Percentiles rank a stretch among this genome's conserved stretches.
Evolutionary conservation across 2,329 filamentous ascomycete genomes (phyloP).

Genomic region (Westerdykella sp.): DNA sequence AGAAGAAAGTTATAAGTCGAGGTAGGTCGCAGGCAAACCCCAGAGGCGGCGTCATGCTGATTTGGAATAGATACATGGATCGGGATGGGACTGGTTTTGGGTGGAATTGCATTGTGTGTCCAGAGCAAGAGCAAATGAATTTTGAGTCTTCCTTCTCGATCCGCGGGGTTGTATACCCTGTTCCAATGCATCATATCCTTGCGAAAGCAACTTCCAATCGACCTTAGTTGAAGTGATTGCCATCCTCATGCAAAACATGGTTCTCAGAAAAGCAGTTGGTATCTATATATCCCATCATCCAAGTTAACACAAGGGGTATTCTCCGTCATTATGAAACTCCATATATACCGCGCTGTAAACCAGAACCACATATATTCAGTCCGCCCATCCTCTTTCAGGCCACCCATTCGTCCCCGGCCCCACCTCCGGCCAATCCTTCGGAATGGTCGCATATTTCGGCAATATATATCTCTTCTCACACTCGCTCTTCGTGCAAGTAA

Average conservation of each 20-base stretch:
- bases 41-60: neutral
- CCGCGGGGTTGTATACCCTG: too few species aligned
- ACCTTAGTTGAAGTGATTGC: too few species aligned
- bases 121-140: conserved; percentile 42
- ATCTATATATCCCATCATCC: too few species aligned
- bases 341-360: too few species aligned
- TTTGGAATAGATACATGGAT: conserved; percentile 64
- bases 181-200: too few species aligned
- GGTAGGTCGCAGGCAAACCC: conserved; percentile 46
- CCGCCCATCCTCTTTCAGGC: conserved; percentile 15
- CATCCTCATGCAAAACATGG: too few species aligned
- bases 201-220: too few species aligned
- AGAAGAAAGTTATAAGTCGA: conserved; percentile 80
- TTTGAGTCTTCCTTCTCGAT: too few species aligned
- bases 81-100: conserved; percentile 72
- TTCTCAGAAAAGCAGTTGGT: too few species aligned
- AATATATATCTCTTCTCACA: conserved; percentile 54
- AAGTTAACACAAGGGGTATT: too few species aligned
- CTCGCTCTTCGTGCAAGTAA: conserved; percentile 35
- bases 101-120: conserved; percentile 78
- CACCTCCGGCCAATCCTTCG: conserved; percentile 53
- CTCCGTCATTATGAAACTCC: too few species aligned
- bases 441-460: conserved; percentile 51
- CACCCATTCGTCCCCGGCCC: conserved; percentile 31
- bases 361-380: conserved; percentile 6